Evolutionary conservation across 2,329 filamentous ascomycete species (phyloP).

Genomic region (Pseudogymnoascus sp.): DNA sequence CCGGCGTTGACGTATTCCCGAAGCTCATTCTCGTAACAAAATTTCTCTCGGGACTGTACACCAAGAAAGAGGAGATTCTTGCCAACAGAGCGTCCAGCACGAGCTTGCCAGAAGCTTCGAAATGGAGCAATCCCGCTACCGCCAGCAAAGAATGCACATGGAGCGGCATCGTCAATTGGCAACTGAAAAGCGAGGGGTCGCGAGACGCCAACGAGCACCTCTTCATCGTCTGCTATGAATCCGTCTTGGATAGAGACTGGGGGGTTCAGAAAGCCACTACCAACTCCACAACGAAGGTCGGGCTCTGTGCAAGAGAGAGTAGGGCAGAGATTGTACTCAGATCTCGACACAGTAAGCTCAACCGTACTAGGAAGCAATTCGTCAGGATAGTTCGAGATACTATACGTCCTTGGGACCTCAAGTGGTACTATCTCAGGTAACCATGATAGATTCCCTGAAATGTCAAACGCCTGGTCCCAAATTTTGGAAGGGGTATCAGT

Average conservation of each 20-base stretch:
- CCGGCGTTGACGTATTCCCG: conserved; percentile 39
- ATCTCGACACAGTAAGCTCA: conserved; percentile 44
- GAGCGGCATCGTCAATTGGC: conserved; percentile 41
- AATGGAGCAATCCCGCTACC: conserved; percentile 48
- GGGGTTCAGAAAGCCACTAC: conserved; percentile 48
- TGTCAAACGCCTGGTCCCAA: conserved; percentile 44
- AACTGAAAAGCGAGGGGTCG: conserved; percentile 45
- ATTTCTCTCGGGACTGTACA: conserved; percentile 45
- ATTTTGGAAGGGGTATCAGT: conserved; percentile 40
- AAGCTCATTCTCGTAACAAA: conserved; percentile 43
- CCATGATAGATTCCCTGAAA: conserved; percentile 36
- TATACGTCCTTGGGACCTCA: conserved; percentile 46
- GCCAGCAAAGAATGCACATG: conserved; percentile 46
- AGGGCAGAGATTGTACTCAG: conserved; percentile 41
- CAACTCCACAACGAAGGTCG: conserved; percentile 37
- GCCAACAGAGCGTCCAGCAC: conserved; percentile 35
- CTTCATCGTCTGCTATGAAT: conserved; percentile 36
- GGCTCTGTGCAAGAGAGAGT: conserved; percentile 20
- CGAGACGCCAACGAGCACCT: conserved; percentile 45
- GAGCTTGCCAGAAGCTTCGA: conserved; percentile 46
- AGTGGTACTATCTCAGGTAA: conserved; percentile 39
- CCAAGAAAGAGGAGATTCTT: conserved; percentile 44
- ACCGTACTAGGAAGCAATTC: conserved; percentile 44
- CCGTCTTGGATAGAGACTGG: conserved; percentile 33
- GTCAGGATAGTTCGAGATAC: conserved; percentile 43